A percentile compares a stretch with the other conserved stretches of the same genome.
These are phyloP conservation scores for Alloascoidea africana DNA, from an alignment of 805 yeast genomes.

Conservation along the genomic window DNA sequence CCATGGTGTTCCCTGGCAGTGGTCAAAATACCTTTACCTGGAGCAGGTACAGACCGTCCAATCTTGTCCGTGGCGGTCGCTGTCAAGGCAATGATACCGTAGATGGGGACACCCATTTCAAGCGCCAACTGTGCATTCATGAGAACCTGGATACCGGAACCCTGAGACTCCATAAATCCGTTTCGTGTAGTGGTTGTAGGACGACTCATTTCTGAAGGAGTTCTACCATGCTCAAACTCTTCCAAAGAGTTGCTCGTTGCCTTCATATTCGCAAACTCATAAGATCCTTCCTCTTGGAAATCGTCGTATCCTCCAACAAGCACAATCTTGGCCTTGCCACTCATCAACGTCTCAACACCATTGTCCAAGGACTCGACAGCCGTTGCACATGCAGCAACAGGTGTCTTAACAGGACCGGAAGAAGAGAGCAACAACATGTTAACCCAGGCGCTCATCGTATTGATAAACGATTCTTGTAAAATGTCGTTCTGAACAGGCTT, in stretches of 20 bases:
- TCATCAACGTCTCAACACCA: conserved; percentile 85
- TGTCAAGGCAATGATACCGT: conserved; percentile 86
- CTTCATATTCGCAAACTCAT: conserved; percentile 96
- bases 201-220: conserved; percentile 97
- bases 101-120: conserved; percentile 98
- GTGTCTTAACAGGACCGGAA: conserved; percentile 98
- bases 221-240: conserved; percentile 90
- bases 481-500: conserved; percentile 94
- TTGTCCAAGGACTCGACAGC: conserved; percentile 94
- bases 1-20: conserved; percentile 92
- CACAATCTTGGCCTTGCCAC: conserved; percentile 92
- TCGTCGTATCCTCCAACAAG: conserved; percentile 99
- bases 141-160: conserved; percentile 94
- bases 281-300: conserved; percentile 98
- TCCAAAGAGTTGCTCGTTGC: conserved; percentile 86
- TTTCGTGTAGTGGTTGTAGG: conserved; percentile 93
- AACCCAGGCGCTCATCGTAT: conserved; percentile 99
- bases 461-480: conserved; percentile 94
- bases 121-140: conserved; percentile 92
- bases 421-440: conserved; percentile 94
- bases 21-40: conserved; percentile 98
- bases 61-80: conserved; percentile 98
- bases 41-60: conserved; percentile 98
- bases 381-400: conserved; percentile 99
- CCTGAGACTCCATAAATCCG: conserved; percentile 99